Base-by-base conservation (phyloP, 192 early-diverging fungal genomes). In the Spizellomyces punctatus region DNA sequence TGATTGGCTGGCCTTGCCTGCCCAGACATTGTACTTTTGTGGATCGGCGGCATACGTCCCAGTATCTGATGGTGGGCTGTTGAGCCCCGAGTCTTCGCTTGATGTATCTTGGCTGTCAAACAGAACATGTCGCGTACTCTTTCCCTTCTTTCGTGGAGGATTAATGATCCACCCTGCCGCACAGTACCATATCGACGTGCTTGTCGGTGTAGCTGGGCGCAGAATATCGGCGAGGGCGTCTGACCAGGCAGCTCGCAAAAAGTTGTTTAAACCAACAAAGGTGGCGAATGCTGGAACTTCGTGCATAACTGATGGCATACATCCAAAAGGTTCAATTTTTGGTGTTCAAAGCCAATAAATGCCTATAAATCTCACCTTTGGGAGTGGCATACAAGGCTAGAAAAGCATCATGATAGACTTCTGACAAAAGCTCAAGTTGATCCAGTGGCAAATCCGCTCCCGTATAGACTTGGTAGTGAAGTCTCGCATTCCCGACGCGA, bases 401-500 rank as follows among this genome's bases (percentile, higher is more conserved):
- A 49, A 76, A 76, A n/a, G 66, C 74, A 56, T 76, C 74, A 16
- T 54, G 59, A 46, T 54, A 68, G 21, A 76, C 41, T 14, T 56
- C 59, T 42, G 36, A 43, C n/a, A 36, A 55, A 10, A 21, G 52
- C 17, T 43, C 21, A 10, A 69, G 47, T 14, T 45, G 43, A 5
- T 69, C 63, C 21, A 36, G 19, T 6, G 67, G 46, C 10, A 76
- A 14, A 16, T 71, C 74, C 36, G 43, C 17, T 5, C 59, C 63
- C 10, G 16, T 46, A 47, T 65, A 71, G 4, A 76, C 58, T 36
- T 42, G n/a, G 48, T 66, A 70, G 12, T 67, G 42, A 5, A 78
- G 54, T 27, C 46, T 42, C 27, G 76, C 72, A 22, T 63, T 63
- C 46, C 82, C 80, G 48, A 84, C 60, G 17, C 82, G 74, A 19